A percentile compares a stretch with the other conserved stretches of the same genome.
phyloP scores from a whole-genome alignment of 164 flowering plant species.

The Nymphaea colorata region DNA sequence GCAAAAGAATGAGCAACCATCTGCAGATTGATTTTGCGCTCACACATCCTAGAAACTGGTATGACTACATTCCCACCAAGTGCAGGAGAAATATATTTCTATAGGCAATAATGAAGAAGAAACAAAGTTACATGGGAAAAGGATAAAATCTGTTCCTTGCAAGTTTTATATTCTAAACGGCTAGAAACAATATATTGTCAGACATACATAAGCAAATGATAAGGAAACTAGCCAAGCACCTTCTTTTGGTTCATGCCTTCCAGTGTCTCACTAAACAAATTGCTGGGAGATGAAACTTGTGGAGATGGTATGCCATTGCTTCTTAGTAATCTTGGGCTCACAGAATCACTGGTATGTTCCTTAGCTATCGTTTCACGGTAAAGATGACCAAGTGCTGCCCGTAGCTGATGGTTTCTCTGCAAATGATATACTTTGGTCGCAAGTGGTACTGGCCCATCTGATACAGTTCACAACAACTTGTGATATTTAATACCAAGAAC shows the following conservation, averaged over 20 bases:
- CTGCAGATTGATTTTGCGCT: too few species aligned
- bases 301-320: slow-evolving; percentile 11
- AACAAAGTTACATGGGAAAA: too few species aligned
- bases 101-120: too few species aligned
- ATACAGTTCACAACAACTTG: slow-evolving; percentile 2
- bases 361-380: slow-evolving; percentile 27
- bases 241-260: slow-evolving; percentile 18
- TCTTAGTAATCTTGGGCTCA: slow-evolving; percentile 15
- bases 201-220: neutral
- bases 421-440: slow-evolving; percentile 67
- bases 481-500: neutral
- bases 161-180: neutral
- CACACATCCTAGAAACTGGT: too few species aligned
- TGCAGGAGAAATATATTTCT: too few species aligned
- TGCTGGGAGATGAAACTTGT: slow-evolving; percentile 21
- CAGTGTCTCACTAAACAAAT: slow-evolving; percentile 13
- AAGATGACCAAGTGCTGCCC: slow-evolving; percentile 40
- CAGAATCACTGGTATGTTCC: slow-evolving; percentile 16
- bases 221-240: slow-evolving; percentile 10
- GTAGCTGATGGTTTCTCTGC: slow-evolving; percentile 43
- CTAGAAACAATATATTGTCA: neutral
- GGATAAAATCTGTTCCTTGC: neutral
- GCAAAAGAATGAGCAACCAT: too few species aligned
- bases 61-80: too few species aligned
- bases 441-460: slow-evolving; percentile 67